Base-by-base conservation (phyloP, 176 grass and related monocot species). In the Pontederia paniculata region DNA sequence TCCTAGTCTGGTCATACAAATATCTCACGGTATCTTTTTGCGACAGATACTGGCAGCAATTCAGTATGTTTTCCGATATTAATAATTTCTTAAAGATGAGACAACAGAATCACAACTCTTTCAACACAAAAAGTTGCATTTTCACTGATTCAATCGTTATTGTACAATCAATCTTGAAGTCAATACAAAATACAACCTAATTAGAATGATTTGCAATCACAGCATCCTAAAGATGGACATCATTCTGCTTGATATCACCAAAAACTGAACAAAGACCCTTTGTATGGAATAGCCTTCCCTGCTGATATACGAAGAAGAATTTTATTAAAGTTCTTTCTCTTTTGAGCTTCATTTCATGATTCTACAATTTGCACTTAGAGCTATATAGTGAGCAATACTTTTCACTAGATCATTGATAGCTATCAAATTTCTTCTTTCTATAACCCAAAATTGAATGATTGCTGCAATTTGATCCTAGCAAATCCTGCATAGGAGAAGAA, bases 401-500 rank as follows among this genome's bases (percentile, higher is more conserved):
- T 37, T 48, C 60, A 47, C 47, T 63, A 48, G 43, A 23, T 48
- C 60, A 47, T 63, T 22, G 60, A 42, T 63, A 63, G 60, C 60
- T 63, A 63, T 42, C 42, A 47, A 48, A 48, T 47, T 52, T 52
- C 21, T 43, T 62, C 21, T 37, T 44, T 63, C 44, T 48, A 63
- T 9, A 48, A 63, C 5, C 60, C 60, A 63, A 63, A 63, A 63
- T 63, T 42, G 44, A 63, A 23, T 10, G 60, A 59, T 23, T 21
- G 21, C 59, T 47, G 60, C 60, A 47, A 47, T 11, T 63, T 17
- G 60, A 19, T 46, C 44, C 23, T 63, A 63, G 47, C 10, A 47
- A 47, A 63, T 63, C 60, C 60, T 63, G 60, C 60, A 63, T 47
- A 63, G 60, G 60, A 63, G 60, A 63, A 63, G 48, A 50, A 63